Conservation (phyloP, 2,329 filamentous ascomycete genomes). For the Atkinsonella hypoxylon region DNA sequence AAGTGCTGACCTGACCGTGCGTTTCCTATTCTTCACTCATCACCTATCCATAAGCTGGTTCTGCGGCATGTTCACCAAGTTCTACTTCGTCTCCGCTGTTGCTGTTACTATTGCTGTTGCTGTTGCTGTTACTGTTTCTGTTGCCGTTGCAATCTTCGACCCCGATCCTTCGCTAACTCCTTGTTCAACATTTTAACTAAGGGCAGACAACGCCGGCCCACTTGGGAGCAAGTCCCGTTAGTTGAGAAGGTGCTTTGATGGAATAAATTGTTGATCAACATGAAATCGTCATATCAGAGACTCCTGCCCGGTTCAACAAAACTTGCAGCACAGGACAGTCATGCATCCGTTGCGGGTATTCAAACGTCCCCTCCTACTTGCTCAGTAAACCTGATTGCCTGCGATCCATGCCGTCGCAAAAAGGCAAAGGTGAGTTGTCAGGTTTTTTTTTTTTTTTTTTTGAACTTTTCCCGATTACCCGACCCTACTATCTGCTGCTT, state of each 20-base stretch:
- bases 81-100: background rate
- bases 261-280: background rate
- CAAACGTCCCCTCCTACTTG: background rate
- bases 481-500: background rate
- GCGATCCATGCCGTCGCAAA: slow-evolving; percentile 2
- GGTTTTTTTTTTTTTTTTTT: too few relatives aligned
- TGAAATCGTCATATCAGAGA: slow-evolving; percentile 1
- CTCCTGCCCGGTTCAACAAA: slow-evolving; percentile 2
- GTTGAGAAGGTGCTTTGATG: background rate
- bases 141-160: background rate
- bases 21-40: background rate
- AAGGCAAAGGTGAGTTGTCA: slow-evolving; percentile 2
- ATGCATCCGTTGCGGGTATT: background rate
- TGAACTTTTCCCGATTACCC: background rate
- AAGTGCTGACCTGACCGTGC: background rate
- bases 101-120: background rate
- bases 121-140: background rate
- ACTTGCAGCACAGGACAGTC: background rate
- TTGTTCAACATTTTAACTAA: background rate
- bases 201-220: background rate
- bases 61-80: background rate
- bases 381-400: slow-evolving; percentile 2
- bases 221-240: background rate
- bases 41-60: background rate
- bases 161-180: background rate